Conservation (phyloP, 2,329 filamentous ascomycete genomes). For the Chaetoscypha palmicola region DNA sequence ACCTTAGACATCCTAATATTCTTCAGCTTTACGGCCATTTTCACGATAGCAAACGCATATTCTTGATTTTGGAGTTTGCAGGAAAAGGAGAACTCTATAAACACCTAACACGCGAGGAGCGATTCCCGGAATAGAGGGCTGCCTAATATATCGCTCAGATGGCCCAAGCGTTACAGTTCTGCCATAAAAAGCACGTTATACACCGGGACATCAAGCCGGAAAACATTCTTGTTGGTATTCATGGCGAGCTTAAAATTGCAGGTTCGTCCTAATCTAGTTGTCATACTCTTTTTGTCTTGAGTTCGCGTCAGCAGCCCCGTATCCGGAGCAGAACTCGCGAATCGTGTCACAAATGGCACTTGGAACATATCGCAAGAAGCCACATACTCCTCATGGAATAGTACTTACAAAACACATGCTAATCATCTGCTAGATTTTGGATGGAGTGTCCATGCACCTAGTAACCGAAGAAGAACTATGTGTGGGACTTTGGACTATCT, state of each 20-base stretch:
- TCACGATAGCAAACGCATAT: constrained; percentile 63
- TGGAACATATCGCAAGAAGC: neutral
- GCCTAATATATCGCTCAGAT: constrained; percentile 68
- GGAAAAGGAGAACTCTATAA: constrained; percentile 65
- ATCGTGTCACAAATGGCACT: neutral
- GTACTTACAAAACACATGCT: neutral
- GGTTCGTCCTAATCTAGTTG: constrained; percentile 3
- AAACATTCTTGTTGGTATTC: constrained; percentile 87
- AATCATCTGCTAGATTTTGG: constrained; percentile 31
- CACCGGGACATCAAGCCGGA: constrained; percentile 94
- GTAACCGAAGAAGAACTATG: constrained; percentile 83
- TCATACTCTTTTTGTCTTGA: neutral
- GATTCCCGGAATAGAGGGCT: constrained; percentile 61
- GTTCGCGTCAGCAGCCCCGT: neutral
- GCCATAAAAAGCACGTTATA: constrained; percentile 92
- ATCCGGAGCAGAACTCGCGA: neutral
- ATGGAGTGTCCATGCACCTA: constrained; percentile 93
- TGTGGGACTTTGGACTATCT: constrained; percentile 94
- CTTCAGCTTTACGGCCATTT: constrained; percentile 62
- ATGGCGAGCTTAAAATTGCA: constrained; percentile 86
- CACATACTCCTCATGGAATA: neutral
- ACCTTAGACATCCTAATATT: constrained; percentile 62
- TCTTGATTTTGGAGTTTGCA: constrained; percentile 63
- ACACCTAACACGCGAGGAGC: constrained; percentile 56
- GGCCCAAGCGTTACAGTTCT: constrained; percentile 71